Base-by-base conservation (phyloP, 106 monocot species). In the Dendrobium officinale region DNA sequence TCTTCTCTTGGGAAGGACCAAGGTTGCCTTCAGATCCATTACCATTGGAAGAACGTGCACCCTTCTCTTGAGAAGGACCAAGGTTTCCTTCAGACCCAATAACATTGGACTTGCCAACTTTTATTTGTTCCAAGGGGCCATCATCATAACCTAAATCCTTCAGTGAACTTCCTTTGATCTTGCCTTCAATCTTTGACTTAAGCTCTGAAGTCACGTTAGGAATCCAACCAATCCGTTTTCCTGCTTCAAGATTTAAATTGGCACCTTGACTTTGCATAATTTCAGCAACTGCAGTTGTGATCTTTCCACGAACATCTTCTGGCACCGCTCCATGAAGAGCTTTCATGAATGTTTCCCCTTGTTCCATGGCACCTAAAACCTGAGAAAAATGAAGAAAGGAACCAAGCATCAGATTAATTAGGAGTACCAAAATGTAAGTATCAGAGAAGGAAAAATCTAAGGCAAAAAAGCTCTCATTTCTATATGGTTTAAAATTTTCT, bases 221-320 rank as follows among this genome's bases (percentile, higher is more conserved):
- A 66, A 77, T 78, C 87, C 86, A 84, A 55, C 84, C 89, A 84
- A 86, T 81, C 72, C 78, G 80, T 80, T 78, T 87, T 29, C 91
- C 78, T 29, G 44, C 83, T 58, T 89, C 84, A 79, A 88, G 42
- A 78, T 86, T 92, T 79, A 93, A 83, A 70, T 83, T 91, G 41
- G 82, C 81, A 37, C 86, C 73, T 77, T 93, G 91, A 75, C 85
- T 80, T 77, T 87, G 91, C 51, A 95, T 59, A 81, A 95, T 99
- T 56, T 87, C 87, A 85, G 87, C 81, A 79, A 90, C 86, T 75
- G 88, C 85, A 77, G 70, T 73, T 77, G 86, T 91, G 42, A 99
- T 91, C 81, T 91, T 99, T 81, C 93, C 95, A 74, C 95, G 88
- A 31, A 99, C 95, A 83, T 99, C 90, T 55, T 95, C 99, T 42